A percentile compares a stretch with the other conserved stretches of the same genome.
Conservation (phyloP, 371 early-diverging fungal genomes). For the Phascolomyces articulosus region DNA sequence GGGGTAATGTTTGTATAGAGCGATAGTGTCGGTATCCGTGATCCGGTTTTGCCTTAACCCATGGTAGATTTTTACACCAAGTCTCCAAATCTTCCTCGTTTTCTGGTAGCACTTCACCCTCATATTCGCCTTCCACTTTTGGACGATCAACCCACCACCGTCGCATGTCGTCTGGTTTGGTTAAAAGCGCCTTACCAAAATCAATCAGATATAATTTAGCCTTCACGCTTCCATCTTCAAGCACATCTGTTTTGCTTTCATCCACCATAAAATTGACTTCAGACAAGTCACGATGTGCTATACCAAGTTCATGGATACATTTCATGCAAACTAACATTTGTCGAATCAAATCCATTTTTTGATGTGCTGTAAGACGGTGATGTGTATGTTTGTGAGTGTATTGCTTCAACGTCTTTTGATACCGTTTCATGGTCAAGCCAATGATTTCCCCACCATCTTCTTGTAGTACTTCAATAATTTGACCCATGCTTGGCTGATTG, state of each 20-base stretch:
- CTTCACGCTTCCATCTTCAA: slow-evolving; percentile 50
- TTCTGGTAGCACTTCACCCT: slow-evolving; percentile 39
- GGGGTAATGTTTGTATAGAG: slow-evolving; percentile 66
- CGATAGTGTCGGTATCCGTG: slow-evolving; percentile 60
- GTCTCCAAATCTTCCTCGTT: slow-evolving; percentile 40
- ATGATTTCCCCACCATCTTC: slow-evolving; percentile 42
- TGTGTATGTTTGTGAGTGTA: slow-evolving; percentile 58
- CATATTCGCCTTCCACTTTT: slow-evolving; percentile 21
- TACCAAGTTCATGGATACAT: slow-evolving; percentile 54
- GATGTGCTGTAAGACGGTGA: slow-evolving; percentile 53
- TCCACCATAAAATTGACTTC: slow-evolving; percentile 73
- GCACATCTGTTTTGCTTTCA: slow-evolving; percentile 27
- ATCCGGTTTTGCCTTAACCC: slow-evolving; percentile 57
- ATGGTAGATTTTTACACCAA: slow-evolving; percentile 51
- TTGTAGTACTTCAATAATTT: slow-evolving; percentile 43
- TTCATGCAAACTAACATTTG: slow-evolving; percentile 60
- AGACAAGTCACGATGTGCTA: slow-evolving; percentile 67
- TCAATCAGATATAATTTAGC: slow-evolving; percentile 62
- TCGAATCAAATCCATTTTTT: slow-evolving; percentile 59
- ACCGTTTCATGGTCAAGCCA: slow-evolving; percentile 52
- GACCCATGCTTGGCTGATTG: slow-evolving; percentile 35
- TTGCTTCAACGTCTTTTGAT: slow-evolving; percentile 61
- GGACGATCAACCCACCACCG: slow-evolving; percentile 57
- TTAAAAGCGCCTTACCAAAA: slow-evolving; percentile 65
- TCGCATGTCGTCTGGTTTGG: slow-evolving; percentile 37